Conservation (phyloP, 176 grass and related monocot genomes). For the Aegilops bicornis region DNA sequence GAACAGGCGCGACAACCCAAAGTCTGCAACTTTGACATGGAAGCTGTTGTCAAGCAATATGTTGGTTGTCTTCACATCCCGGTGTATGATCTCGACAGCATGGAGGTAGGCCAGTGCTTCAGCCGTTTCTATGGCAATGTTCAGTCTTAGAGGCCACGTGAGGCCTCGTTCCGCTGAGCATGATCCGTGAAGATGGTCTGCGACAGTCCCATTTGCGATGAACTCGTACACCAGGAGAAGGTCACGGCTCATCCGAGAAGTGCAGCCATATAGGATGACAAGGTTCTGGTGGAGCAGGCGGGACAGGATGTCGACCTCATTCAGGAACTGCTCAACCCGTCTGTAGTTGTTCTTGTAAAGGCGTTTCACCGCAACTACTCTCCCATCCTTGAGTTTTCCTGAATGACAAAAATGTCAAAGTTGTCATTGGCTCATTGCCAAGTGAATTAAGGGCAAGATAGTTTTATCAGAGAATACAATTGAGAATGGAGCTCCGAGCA, state of each 20-base stretch:
- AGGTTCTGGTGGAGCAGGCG: constrained; percentile 69
- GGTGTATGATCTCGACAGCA: constrained; percentile 76
- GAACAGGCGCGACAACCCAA: constrained; percentile 74
- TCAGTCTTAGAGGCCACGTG: constrained; percentile 68
- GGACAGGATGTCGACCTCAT: constrained; percentile 84
- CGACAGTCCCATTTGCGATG: constrained; percentile 85
- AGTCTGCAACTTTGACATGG: constrained; percentile 88
- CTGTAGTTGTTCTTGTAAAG: constrained; percentile 75
- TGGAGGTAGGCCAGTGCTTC: constrained; percentile 76
- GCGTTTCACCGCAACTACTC: constrained; percentile 82
- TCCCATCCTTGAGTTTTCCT: constrained; percentile 75
- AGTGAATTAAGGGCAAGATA: too few species aligned
- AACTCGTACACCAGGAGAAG: constrained; percentile 85
- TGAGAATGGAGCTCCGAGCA: not conserved
- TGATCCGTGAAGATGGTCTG: constrained; percentile 81
- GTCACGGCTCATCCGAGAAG: constrained; percentile 61
- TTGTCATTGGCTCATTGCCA: too few species aligned
- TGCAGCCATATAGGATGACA: constrained; percentile 78
- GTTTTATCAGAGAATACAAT: not conserved
- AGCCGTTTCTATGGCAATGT: constrained; percentile 82
- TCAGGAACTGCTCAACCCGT: constrained; percentile 73
- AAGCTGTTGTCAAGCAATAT: constrained; percentile 73
- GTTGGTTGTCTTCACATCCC: constrained; percentile 89
- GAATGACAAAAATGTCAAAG: constrained; percentile 11
- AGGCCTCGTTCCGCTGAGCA: constrained; percentile 36